phyloP scores from a whole-genome alignment of 306 rosid species.

The Dalbergia cochinchinensis region DNA sequence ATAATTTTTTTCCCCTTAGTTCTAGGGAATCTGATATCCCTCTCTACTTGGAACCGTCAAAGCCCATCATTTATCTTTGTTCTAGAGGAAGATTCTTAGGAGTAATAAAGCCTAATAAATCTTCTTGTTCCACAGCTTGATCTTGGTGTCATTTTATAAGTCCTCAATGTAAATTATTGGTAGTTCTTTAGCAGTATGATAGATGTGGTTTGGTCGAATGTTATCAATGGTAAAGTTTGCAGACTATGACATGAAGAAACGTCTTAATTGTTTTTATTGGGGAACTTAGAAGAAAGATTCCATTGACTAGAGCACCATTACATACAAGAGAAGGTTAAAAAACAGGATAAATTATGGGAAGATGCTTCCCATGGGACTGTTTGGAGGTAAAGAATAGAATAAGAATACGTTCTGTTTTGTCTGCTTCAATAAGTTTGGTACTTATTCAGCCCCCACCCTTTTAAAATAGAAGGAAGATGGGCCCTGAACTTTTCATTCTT shows the following conservation, averaged over 20 bases:
- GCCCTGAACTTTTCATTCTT: constrained; percentile 60
- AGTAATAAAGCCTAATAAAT: constrained; percentile 40
- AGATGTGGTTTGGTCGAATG: constrained; percentile 34
- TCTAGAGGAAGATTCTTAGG: constrained; percentile 64
- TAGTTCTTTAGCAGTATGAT: constrained; percentile 34
- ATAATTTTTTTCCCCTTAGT: constrained; percentile 46
- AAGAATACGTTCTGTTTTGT: constrained; percentile 81
- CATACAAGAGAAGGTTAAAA: constrained; percentile 44
- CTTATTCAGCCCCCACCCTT: constrained; percentile 73
- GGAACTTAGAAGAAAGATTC: constrained; percentile 66
- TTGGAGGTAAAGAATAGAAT: constrained; percentile 81
- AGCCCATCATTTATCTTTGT: constrained; percentile 52
- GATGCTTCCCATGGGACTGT: constrained; percentile 70
- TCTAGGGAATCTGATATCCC: constrained; percentile 63
- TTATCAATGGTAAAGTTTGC: constrained; percentile 46
- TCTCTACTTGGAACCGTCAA: constrained; percentile 63
- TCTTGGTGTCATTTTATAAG: constrained; percentile 47
- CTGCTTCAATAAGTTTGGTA: constrained; percentile 94
- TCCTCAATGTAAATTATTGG: constrained; percentile 30
- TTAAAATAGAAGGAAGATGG: constrained; percentile 54
- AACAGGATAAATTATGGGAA: constrained; percentile 39
- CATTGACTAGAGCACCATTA: constrained; percentile 69
- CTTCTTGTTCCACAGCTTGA: constrained; percentile 46
- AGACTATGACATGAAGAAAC: constrained; percentile 56
- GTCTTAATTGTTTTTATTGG: constrained; percentile 50